Conservation (phyloP, 1,284 basidiomycete genomes). For the Cystodermella granulosa region DNA sequence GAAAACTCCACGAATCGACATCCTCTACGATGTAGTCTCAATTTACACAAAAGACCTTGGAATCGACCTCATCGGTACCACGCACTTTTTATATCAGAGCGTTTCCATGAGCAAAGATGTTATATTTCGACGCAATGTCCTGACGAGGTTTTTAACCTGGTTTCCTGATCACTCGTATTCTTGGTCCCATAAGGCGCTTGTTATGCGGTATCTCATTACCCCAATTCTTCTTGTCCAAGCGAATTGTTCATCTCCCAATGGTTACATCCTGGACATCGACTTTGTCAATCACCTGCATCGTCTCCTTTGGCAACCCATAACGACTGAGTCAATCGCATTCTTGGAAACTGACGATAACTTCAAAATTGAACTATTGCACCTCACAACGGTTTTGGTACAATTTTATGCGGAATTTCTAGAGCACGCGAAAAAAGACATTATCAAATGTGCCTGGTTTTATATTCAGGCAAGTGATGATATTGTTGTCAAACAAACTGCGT, state of each 20-base stretch:
- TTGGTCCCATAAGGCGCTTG: conserved; percentile 80
- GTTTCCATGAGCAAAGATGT: conserved; percentile 66
- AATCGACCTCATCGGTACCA: conserved; percentile 77
- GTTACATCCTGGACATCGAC: conserved; percentile 64
- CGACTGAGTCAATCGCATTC: conserved; percentile 54
- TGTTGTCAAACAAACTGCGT: conserved; percentile 91
- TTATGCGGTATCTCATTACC: conserved; percentile 84
- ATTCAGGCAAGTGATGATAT: conserved; percentile 80
- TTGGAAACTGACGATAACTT: conserved; percentile 71
- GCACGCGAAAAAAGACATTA: conserved; percentile 87
- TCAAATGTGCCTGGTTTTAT: conserved; percentile 92
- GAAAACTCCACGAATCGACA: conserved; percentile 70
- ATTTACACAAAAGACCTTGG: conserved; percentile 79
- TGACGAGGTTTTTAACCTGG: conserved; percentile 82
- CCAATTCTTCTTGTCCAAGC: conserved; percentile 83
- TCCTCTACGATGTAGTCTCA: conserved; percentile 84
- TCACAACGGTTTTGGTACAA: conserved; percentile 88
- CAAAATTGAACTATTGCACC: conserved; percentile 85
- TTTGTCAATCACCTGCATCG: conserved; percentile 68
- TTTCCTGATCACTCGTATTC: conserved; percentile 67
- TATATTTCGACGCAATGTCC: conserved; percentile 74
- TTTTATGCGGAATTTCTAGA: conserved; percentile 74
- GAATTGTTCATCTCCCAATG: conserved; percentile 46
- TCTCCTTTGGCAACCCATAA: conserved; percentile 76
- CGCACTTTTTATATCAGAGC: conserved; percentile 85